Conservation (phyloP, 768 basidiomycete species). For the Suillus paluster region DNA sequence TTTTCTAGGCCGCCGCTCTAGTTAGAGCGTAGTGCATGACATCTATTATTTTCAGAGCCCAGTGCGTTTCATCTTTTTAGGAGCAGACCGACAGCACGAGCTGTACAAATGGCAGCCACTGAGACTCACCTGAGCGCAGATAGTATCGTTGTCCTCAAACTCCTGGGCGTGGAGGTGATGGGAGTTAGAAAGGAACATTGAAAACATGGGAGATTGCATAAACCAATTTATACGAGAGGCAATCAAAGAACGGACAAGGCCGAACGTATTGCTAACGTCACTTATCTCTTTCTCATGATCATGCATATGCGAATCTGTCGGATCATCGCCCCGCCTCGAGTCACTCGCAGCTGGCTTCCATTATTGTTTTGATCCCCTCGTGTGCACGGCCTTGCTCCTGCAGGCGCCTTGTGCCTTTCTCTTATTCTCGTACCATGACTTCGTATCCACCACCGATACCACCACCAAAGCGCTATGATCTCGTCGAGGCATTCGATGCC, state of each 20-base stretch:
- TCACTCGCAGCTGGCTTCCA: conserved; percentile 18
- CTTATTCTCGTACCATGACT: background rate
- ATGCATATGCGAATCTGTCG: conserved; percentile 11
- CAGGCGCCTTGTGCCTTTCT: conserved; percentile 6
- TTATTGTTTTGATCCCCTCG: conserved; percentile 15
- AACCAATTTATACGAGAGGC: conserved; percentile 10
- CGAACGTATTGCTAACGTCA: conserved; percentile 7
- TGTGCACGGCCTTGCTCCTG: conserved; percentile 10
- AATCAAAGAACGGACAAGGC: conserved; percentile 13
- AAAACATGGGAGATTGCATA: background rate
- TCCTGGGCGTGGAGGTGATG: background rate
- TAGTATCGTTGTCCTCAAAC: background rate
- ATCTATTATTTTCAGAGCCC: conserved; percentile 59
- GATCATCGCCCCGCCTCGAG: conserved; percentile 15
- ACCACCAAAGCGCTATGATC: conserved; percentile 23
- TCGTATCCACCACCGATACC: conserved; percentile 14
- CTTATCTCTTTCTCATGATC: conserved; percentile 18
- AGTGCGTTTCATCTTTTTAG: conserved; percentile 58
- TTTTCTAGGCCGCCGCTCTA: conserved; percentile 66
- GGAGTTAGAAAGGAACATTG: background rate
- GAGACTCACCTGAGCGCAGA: background rate
- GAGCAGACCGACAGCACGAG: background rate
- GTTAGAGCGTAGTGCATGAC: conserved; percentile 55
- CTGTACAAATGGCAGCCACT: background rate
- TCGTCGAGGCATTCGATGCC: conserved; percentile 39